Conservation (phyloP, 441 rosid genomes). For the Pelargonium exstipulatum region DNA sequence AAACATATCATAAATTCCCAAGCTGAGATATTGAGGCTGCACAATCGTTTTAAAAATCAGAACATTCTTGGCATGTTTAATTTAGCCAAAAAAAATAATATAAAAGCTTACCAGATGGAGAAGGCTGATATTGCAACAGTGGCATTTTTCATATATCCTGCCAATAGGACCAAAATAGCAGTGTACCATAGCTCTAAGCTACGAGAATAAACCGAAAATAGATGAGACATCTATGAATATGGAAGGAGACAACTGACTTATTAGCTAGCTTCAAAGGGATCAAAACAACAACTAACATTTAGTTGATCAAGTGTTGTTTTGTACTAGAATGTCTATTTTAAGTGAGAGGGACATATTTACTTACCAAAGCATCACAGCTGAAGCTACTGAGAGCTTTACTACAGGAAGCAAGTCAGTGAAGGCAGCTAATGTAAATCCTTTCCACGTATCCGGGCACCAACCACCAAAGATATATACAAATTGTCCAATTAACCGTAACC, state of each 20-base stretch:
- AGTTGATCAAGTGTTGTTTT: too few species aligned
- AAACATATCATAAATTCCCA: slow-evolving; percentile 53
- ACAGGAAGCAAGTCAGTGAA: slow-evolving; percentile 36
- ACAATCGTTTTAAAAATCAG: background rate
- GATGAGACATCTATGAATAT: background rate
- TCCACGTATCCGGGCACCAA: slow-evolving; percentile 45
- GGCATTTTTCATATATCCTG: slow-evolving; percentile 52
- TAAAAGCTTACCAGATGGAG: slow-evolving; percentile 44
- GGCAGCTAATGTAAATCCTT: slow-evolving; percentile 39
- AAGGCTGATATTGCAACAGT: slow-evolving; percentile 16
- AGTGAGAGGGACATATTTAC: background rate
- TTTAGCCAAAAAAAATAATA: background rate
- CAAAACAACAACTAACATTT: too few species aligned
- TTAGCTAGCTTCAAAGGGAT: too few species aligned
- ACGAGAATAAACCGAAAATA: background rate
- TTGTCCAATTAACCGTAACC: slow-evolving; percentile 27
- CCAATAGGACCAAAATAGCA: slow-evolving; percentile 42
- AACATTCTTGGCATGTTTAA: background rate
- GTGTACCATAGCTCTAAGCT: slow-evolving; percentile 62
- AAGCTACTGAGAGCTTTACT: slow-evolving; percentile 44
- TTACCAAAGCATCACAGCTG: slow-evolving; percentile 55
- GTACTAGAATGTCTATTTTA: background rate
- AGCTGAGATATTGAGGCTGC: slow-evolving; percentile 41
- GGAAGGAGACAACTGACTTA: background rate
- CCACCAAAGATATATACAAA: slow-evolving; percentile 41